phyloP scores from a whole-genome alignment of 1,284 basidiomycete genomes.

The Phylloboletellus chloephorus region DNA sequence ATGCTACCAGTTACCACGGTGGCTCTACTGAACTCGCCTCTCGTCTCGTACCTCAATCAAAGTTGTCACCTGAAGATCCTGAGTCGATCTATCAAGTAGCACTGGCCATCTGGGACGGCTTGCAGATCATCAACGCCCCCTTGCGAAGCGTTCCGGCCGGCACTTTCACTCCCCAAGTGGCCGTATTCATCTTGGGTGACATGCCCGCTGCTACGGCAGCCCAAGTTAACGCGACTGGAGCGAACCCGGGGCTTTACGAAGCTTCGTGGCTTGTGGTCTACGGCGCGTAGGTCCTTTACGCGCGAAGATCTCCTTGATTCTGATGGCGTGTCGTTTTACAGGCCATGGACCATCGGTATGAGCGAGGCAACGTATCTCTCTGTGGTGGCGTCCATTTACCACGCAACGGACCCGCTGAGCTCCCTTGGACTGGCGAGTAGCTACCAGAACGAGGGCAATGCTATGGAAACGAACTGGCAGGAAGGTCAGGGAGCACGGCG shows the following conservation, averaged over 20 bases:
- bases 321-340: background rate
- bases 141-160: background rate
- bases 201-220: constrained; percentile 9
- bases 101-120: constrained; percentile 15
- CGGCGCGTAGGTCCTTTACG: constrained; percentile 9
- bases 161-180: background rate
- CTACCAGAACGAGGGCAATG: constrained; percentile 14
- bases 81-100: constrained; percentile 12
- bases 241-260: constrained; percentile 17
- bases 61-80: constrained; percentile 5
- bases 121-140: constrained; percentile 7
- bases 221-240: constrained; percentile 13
- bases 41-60: constrained; percentile 13
- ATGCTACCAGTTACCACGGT: constrained; percentile 3
- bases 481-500: background rate
- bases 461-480: constrained; percentile 11
- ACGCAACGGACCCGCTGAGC: constrained; percentile 7
- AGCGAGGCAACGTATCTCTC: background rate
- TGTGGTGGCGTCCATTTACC: constrained; percentile 3
- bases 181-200: constrained; percentile 3
- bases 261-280: constrained; percentile 16
- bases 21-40: constrained; percentile 9
- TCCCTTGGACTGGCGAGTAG: constrained; percentile 7
- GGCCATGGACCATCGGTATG: constrained; percentile 10
- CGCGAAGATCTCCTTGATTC: no score